Evolutionary conservation across 768 basidiomycete genomes (phyloP).

Genomic region (Trametes villosa): DNA sequence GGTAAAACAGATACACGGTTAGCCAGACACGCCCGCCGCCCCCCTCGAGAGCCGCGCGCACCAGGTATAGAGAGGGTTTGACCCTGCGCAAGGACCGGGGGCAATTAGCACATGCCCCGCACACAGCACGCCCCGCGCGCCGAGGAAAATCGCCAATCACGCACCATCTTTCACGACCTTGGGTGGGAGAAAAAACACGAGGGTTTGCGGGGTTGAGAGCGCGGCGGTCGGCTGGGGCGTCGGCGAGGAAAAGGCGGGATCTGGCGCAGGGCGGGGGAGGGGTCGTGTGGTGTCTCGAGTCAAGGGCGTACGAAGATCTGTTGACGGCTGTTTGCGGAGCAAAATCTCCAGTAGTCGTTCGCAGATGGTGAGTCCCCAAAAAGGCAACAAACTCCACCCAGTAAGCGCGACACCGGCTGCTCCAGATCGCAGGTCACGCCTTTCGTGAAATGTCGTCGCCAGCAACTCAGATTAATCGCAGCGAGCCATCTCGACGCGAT

Average conservation of each 20-base stretch:
- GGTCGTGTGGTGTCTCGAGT: constrained; percentile 33
- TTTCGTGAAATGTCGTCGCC: no score
- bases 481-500: neutral
- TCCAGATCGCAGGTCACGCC: no score
- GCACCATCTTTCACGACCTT: constrained; percentile 23
- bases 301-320: constrained; percentile 25
- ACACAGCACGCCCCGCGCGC: neutral
- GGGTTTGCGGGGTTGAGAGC: neutral
- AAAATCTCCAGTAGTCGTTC: constrained; percentile 26
- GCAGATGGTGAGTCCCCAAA: constrained; percentile 27
- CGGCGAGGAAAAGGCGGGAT: constrained; percentile 2
- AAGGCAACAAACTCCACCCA: constrained; percentile 13
- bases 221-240: neutral
- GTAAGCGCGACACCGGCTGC: no score
- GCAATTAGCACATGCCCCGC: neutral
- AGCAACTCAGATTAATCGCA: neutral
- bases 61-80: constrained; percentile 37
- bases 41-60: constrained; percentile 4
- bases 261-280: constrained; percentile 7
- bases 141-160: constrained; percentile 19
- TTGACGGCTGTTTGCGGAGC: constrained; percentile 35
- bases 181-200: neutral
- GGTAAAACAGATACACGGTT: constrained; percentile 16
- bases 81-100: constrained; percentile 24
- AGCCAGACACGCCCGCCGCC: neutral